These are phyloP conservation scores for Clausena lansium DNA, from an alignment of 345 rosid species.

Conservation along the genomic window DNA sequence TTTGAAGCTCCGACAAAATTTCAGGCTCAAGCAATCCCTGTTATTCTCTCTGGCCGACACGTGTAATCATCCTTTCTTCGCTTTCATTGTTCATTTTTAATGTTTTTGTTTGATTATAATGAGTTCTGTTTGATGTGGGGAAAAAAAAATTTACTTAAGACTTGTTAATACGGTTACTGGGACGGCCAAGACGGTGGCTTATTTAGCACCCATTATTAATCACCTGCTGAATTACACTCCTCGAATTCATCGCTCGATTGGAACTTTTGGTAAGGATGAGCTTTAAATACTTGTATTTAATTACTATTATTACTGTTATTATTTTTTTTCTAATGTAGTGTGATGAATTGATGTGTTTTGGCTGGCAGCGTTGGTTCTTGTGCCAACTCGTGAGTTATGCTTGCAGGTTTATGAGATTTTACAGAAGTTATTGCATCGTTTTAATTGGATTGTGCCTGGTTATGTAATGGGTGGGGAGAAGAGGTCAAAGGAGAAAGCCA, in stretches of 20 bases:
- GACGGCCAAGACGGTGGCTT: constrained; percentile 87
- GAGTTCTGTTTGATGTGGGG: background rate
- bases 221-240: constrained; percentile 63
- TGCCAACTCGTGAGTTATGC: constrained; percentile 90
- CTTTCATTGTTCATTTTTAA: background rate
- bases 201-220: constrained; percentile 87
- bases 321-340: background rate
- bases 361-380: constrained; percentile 85
- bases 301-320: background rate
- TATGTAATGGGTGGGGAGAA: constrained; percentile 96
- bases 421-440: constrained; percentile 82
- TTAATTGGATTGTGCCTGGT: constrained; percentile 96
- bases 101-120: background rate
- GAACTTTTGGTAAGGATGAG: constrained; percentile 61
- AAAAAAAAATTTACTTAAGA: constrained; percentile 41
- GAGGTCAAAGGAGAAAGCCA: constrained; percentile 87
- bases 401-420: constrained; percentile 87
- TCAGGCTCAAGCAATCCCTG: constrained; percentile 93
- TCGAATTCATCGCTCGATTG: constrained; percentile 67
- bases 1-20: constrained; percentile 81
- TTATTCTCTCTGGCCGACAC: constrained; percentile 86
- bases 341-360: constrained; percentile 19
- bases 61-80: constrained; percentile 57
- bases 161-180: constrained; percentile 94
- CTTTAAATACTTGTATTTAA: too few species aligned